These are phyloP conservation scores for Zygosaccharomyces sapae DNA, from an alignment of 1,139 yeast species.

Conservation along the genomic window DNA sequence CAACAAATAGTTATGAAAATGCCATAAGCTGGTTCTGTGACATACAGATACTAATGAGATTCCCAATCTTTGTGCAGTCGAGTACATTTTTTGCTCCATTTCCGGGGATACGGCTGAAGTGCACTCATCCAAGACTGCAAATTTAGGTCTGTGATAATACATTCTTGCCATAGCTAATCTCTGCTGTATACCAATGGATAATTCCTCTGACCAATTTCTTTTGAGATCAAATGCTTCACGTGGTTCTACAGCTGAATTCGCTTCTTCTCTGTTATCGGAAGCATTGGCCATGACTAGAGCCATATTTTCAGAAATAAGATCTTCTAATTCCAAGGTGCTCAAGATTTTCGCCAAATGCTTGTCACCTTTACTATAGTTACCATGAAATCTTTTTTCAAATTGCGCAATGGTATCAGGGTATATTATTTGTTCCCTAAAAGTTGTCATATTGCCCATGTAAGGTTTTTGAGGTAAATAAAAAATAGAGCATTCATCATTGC, in stretches of 20 bases:
- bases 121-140: conserved; percentile 93
- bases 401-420: conserved; percentile 73
- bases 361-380: conserved; percentile 47
- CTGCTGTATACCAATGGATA: conserved; percentile 90
- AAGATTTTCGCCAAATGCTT: conserved; percentile 60
- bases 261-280: conserved; percentile 10
- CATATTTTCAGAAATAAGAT: conserved; percentile 44
- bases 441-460: conserved; percentile 63
- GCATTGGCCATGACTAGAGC: conserved; percentile 33
- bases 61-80: conserved; percentile 74
- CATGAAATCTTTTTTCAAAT: conserved; percentile 42
- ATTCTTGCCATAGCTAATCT: conserved; percentile 90
- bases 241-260: conserved; percentile 21
- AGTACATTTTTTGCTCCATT: conserved; percentile 86
- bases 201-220: conserved; percentile 84
- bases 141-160: conserved; percentile 85
- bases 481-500: conserved; percentile 46
- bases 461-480: conserved; percentile 93
- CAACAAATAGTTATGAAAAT: conserved; percentile 75
- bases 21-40: conserved; percentile 90
- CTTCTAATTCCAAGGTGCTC: conserved; percentile 54
- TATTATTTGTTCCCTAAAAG: conserved; percentile 81
- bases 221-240: conserved; percentile 59
- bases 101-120: conserved; percentile 91
- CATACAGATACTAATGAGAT: conserved; percentile 87